phyloP scores from a whole-genome alignment of 768 basidiomycete species.

The Hysterangium stoloniferum region DNA sequence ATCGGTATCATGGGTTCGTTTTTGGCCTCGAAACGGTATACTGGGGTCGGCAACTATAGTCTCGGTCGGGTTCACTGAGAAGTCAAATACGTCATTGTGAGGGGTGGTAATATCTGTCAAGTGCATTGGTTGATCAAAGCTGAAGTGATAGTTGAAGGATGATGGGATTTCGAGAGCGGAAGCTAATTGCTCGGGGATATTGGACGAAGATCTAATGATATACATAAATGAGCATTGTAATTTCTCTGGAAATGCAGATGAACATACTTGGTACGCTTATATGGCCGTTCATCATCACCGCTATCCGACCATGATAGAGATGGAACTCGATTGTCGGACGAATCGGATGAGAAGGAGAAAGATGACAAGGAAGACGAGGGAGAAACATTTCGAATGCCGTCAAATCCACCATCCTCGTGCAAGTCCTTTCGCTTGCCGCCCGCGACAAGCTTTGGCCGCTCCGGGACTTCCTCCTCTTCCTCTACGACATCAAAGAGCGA shows the following conservation, averaged over 20 bases:
- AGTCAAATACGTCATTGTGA: not conserved
- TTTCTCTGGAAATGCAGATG: not conserved
- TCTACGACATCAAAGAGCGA: not conserved
- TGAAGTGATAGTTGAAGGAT: constrained; percentile 1
- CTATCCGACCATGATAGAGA: constrained; percentile 11
- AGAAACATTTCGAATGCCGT: not conserved
- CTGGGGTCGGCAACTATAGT: not conserved
- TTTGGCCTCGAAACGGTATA: constrained; percentile 1
- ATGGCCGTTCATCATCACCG: constrained; percentile 9
- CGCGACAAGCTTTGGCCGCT: not conserved
- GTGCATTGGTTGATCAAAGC: not conserved
- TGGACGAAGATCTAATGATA: not conserved
- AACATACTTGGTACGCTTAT: constrained; percentile 10
- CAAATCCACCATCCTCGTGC: not conserved
- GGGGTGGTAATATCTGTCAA: not conserved
- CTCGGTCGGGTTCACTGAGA: not conserved
- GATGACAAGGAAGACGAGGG: constrained; percentile 7
- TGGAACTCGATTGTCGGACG: constrained; percentile 4
- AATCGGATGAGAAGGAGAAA: not conserved
- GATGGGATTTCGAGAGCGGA: not conserved
- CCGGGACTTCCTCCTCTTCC: not conserved
- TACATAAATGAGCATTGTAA: not conserved
- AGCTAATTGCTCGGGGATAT: not conserved
- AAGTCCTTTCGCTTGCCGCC: constrained; percentile 7
- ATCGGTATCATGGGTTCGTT: not conserved